These are phyloP conservation scores for Coccomyxa sp. DNA, from an alignment of 139 green algal genomes.

Conservation along the genomic window DNA sequence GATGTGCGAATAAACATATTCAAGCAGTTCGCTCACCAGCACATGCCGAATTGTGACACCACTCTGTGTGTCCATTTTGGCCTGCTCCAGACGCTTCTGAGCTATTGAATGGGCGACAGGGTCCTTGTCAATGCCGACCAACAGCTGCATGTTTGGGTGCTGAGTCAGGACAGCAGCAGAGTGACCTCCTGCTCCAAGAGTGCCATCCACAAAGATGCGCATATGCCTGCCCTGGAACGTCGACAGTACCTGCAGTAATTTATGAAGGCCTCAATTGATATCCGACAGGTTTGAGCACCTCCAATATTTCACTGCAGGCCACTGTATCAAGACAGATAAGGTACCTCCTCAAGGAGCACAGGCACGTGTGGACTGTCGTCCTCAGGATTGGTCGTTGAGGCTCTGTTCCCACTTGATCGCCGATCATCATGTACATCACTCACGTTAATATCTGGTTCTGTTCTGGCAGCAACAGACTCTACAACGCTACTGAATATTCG, in stretches of 20 bases:
- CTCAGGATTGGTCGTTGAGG: too few relatives aligned
- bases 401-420: too few relatives aligned
- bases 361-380: slow-evolving; percentile 26
- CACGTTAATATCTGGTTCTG: too few relatives aligned
- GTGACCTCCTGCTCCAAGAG: slow-evolving; percentile 85
- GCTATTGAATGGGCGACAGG: slow-evolving; percentile 69
- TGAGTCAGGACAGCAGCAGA: slow-evolving; percentile 46
- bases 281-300: too few relatives aligned
- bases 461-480: too few relatives aligned
- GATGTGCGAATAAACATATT: neutral
- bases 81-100: slow-evolving; percentile 29
- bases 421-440: too few relatives aligned
- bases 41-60: neutral
- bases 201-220: slow-evolving; percentile 79
- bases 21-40: neutral
- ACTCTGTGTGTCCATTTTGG: neutral
- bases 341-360: slow-evolving; percentile 48
- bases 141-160: slow-evolving; percentile 67
- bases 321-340: too few relatives aligned
- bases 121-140: slow-evolving; percentile 87
- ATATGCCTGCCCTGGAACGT: slow-evolving; percentile 28
- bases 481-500: too few relatives aligned
- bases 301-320: too few relatives aligned
- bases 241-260: slow-evolving; percentile 41
- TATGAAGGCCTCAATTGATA: too few relatives aligned